Evolutionary conservation across 805 yeast genomes (phyloP).

Genomic region (Lachancea lanzarotensis): DNA sequence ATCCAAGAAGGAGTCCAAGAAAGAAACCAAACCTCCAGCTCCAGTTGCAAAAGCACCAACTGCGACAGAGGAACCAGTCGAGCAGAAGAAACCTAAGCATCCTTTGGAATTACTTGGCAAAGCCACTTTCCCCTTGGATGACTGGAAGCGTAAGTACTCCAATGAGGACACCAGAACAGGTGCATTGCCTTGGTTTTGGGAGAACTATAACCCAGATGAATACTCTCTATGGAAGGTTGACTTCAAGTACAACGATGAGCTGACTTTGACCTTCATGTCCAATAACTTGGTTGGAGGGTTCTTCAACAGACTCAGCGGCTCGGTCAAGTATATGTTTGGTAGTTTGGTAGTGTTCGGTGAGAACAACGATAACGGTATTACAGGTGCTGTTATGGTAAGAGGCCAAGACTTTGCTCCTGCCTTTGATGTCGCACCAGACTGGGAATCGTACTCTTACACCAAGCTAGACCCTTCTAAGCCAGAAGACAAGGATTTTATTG

Average conservation of each 20-base stretch:
- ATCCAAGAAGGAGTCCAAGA: conserved; percentile 24
- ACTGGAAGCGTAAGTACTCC: conserved; percentile 95
- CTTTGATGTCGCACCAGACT: conserved; percentile 97
- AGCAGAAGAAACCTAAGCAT: conserved; percentile 77
- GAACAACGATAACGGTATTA: conserved; percentile 96
- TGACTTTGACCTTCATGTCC: conserved; percentile 95
- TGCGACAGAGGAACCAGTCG: conserved; percentile 32
- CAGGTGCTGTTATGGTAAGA: conserved; percentile 91
- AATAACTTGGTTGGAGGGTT: conserved; percentile 97
- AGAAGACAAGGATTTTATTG: conserved; percentile 71
- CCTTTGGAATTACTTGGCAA: conserved; percentile 83
- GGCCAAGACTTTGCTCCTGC: conserved; percentile 91
- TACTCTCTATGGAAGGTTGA: conserved; percentile 94
- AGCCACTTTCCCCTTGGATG: conserved; percentile 65
- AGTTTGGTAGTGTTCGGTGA: conserved; percentile 93
- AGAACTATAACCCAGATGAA: conserved; percentile 83
- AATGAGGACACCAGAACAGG: conserved; percentile 93
- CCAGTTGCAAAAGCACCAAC: conserved; percentile 38
- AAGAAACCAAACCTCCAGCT: conserved; percentile 19
- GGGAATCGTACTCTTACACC: conserved; percentile 87
- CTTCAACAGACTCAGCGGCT: conserved; percentile 89
- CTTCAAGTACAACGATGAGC: conserved; percentile 96
- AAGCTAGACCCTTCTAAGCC: conserved; percentile 74
- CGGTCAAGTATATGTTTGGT: conserved; percentile 93
- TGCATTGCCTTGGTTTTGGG: conserved; percentile 99